Evolutionary conservation across 202 grass and related monocot genomes (phyloP).

Genomic region (Eragrostis tef): DNA sequence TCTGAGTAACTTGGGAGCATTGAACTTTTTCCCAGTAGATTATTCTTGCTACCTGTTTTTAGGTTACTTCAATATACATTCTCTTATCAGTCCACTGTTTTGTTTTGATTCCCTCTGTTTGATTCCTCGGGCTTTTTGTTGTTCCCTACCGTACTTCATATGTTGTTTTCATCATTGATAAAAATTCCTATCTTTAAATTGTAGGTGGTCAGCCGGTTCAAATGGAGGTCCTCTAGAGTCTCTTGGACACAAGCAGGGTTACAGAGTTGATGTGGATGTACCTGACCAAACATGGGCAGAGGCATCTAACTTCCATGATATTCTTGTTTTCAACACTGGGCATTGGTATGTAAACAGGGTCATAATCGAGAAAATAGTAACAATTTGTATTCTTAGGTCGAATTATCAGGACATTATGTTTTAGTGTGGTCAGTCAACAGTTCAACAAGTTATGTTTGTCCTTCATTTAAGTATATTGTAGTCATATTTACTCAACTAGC

Average conservation of each 20-base stretch:
- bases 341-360: constrained; percentile 65
- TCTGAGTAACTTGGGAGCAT: constrained; percentile 11
- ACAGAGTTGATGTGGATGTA: constrained; percentile 85
- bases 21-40: neutral
- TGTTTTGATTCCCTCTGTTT: neutral
- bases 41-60: constrained; percentile 36
- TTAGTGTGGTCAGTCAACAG: neutral
- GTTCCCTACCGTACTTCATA: neutral
- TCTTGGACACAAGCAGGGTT: constrained; percentile 84
- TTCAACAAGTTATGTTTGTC: neutral
- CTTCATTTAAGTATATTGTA: neutral
- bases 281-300: constrained; percentile 81
- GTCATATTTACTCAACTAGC: neutral
- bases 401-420: neutral
- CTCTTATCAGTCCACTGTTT: neutral
- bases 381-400: neutral
- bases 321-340: constrained; percentile 95
- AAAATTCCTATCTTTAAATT: constrained; percentile 16
- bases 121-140: neutral
- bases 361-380: constrained; percentile 1
- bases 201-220: constrained; percentile 75
- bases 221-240: constrained; percentile 71
- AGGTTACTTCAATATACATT: constrained; percentile 25
- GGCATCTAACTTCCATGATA: constrained; percentile 78
- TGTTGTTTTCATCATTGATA: constrained; percentile 1